These are phyloP conservation scores for Hymenoscyphus infarciens DNA, from an alignment of 2,329 filamentous ascomycete genomes.

Conservation along the genomic window DNA sequence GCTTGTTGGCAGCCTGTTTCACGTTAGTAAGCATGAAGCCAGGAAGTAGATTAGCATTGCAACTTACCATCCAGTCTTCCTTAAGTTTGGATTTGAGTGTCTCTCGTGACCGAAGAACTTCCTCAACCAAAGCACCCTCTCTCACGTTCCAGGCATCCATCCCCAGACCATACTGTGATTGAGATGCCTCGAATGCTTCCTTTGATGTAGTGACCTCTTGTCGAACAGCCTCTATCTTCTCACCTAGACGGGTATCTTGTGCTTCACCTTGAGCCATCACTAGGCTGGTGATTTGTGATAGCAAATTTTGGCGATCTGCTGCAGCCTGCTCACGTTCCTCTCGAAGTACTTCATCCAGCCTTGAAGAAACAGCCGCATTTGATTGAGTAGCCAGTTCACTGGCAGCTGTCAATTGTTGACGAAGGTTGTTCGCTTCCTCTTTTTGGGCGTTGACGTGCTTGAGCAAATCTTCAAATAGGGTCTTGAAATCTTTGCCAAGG, in stretches of 20 bases:
- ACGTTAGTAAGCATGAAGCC: slow-evolving; percentile 13
- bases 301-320: slow-evolving; percentile 68
- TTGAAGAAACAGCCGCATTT: slow-evolving; percentile 61
- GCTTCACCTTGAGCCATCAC: slow-evolving; percentile 69
- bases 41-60: neutral
- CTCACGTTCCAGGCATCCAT: slow-evolving; percentile 73
- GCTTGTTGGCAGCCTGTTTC: slow-evolving; percentile 64
- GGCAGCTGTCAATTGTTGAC: slow-evolving; percentile 67
- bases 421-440: slow-evolving; percentile 68
- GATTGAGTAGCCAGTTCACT: slow-evolving; percentile 65
- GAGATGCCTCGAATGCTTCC: slow-evolving; percentile 60
- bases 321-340: slow-evolving; percentile 73
- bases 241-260: slow-evolving; percentile 68
- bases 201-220: slow-evolving; percentile 63
- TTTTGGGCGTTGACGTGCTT: slow-evolving; percentile 73
- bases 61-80: slow-evolving; percentile 76
- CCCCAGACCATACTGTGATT: slow-evolving; percentile 62
- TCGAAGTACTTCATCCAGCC: slow-evolving; percentile 65
- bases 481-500: slow-evolving; percentile 82
- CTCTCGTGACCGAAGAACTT: slow-evolving; percentile 70
- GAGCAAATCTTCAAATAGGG: slow-evolving; percentile 76
- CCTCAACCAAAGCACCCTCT: slow-evolving; percentile 65
- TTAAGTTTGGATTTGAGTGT: slow-evolving; percentile 77
- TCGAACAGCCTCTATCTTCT: slow-evolving; percentile 59
- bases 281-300: slow-evolving; percentile 73